Evolutionary conservation across 179 eudicot genomes (phyloP).

Genomic region (Spinacia oleracea): DNA sequence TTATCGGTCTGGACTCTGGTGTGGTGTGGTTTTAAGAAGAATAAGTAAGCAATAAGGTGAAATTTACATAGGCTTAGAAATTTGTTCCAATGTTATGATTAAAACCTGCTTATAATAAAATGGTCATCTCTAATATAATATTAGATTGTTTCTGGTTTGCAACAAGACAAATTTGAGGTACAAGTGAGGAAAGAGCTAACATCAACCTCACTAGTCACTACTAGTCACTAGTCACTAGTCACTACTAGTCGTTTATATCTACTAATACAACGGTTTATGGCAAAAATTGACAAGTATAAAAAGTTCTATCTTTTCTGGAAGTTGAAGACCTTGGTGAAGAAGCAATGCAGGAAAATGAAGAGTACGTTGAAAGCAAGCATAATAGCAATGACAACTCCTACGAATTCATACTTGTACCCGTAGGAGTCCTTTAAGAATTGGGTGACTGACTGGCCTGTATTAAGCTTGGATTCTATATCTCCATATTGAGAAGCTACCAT

Average conservation of each 20-base stretch:
- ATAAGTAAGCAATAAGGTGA: too few relatives aligned
- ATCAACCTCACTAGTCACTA: background rate
- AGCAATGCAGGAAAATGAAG: constrained; percentile 29
- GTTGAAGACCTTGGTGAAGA: constrained; percentile 17
- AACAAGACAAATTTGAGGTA: background rate
- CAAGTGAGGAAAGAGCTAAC: background rate
- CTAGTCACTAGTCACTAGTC: too few relatives aligned
- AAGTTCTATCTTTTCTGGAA: constrained; percentile 24
- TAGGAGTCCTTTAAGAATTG: constrained; percentile 18
- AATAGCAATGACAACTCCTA: constrained; percentile 21
- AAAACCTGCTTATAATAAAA: background rate
- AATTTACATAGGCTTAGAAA: too few relatives aligned
- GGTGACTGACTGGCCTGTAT: constrained; percentile 19
- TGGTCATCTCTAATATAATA: background rate
- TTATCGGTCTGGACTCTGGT: too few relatives aligned
- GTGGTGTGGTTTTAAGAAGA: too few relatives aligned
- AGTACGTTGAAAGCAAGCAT: constrained; percentile 22
- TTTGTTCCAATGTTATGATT: too few relatives aligned
- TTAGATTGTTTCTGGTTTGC: background rate
- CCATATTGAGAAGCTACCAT: constrained; percentile 33
- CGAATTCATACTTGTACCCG: constrained; percentile 27
- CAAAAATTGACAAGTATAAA: background rate
- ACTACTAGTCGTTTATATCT: too few relatives aligned
- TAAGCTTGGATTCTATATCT: constrained; percentile 21
- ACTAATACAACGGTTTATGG: background rate